Percentiles rank a stretch among this genome's conserved stretches.
Conservation (phyloP, 2,329 filamentous ascomycete species). For the Stemphylium lycopersici region DNA sequence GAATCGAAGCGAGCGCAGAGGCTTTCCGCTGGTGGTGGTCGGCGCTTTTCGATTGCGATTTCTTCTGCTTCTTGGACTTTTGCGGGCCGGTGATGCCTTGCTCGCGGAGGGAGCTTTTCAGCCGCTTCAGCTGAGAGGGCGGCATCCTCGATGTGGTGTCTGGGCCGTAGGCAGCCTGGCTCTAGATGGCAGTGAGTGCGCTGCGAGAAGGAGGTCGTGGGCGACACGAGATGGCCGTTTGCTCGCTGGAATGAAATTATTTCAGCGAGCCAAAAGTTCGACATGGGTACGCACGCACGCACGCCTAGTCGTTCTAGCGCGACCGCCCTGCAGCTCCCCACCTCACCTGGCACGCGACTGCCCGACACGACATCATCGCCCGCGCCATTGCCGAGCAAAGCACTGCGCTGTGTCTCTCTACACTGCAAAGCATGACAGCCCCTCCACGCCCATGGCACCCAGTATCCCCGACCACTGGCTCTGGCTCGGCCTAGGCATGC, state of each 20-base stretch:
- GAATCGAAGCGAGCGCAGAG: conserved; percentile 81
- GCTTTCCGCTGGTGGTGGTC: conserved; percentile 79
- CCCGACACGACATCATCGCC: conserved; percentile 26
- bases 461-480: conserved; percentile 54
- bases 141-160: conserved; percentile 66
- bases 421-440: conserved; percentile 18
- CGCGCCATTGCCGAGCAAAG: neutral
- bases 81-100: conserved; percentile 90
- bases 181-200: neutral
- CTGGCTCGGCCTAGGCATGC: conserved; percentile 54
- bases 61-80: conserved; percentile 91
- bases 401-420: conserved; percentile 6
- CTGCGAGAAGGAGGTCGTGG: neutral
- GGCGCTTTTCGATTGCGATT: conserved; percentile 70
- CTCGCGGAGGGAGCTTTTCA: conserved; percentile 88
- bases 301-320: conserved; percentile 5
- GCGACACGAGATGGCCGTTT: conserved; percentile 12
- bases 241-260: conserved; percentile 13
- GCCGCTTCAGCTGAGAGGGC: conserved; percentile 92
- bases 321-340: conserved; percentile 10
- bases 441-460: conserved; percentile 37
- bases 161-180: neutral
- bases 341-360: conserved; percentile 12
- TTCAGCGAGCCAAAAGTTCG: conserved; percentile 28
- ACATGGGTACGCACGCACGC: conserved; percentile 21